Evolutionary conservation across 2,329 filamentous ascomycete species (phyloP).

Genomic region (Emergomyces orientalis): DNA sequence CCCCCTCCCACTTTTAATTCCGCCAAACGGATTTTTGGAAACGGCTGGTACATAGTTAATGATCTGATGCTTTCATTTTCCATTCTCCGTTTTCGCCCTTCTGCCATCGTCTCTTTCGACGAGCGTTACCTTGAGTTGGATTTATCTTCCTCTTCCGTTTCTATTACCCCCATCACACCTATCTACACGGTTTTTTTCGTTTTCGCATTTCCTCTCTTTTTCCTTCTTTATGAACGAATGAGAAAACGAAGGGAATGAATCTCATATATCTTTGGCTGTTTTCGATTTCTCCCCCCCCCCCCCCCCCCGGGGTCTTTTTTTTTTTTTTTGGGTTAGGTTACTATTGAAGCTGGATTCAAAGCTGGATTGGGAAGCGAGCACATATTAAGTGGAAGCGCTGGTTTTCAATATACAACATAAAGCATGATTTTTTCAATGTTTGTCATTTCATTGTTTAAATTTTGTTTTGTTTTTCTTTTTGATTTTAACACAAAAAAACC

Average conservation of each 20-base stretch:
- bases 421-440: not conserved
- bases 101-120: not conserved
- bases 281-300: no score
- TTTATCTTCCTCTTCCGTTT: not conserved
- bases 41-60: not conserved
- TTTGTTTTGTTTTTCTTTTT: not conserved
- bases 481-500: not conserved
- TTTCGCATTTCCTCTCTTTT: constrained; percentile 59
- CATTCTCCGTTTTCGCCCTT: not conserved
- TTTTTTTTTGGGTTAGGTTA: not conserved
- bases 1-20: not conserved
- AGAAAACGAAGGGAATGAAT: constrained; percentile 7
- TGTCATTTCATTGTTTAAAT: not conserved
- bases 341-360: not conserved
- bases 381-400: not conserved
- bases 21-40: not conserved
- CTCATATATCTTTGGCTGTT: not conserved
- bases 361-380: not conserved
- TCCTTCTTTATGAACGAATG: constrained; percentile 5
- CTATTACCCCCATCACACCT: not conserved
- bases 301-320: no score
- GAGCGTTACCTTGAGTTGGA: not conserved
- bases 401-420: not conserved
- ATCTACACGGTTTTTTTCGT: not conserved
- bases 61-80: not conserved